These are phyloP conservation scores for Nemania abortiva DNA, from an alignment of 2,329 filamentous ascomycete species.

Conservation along the genomic window DNA sequence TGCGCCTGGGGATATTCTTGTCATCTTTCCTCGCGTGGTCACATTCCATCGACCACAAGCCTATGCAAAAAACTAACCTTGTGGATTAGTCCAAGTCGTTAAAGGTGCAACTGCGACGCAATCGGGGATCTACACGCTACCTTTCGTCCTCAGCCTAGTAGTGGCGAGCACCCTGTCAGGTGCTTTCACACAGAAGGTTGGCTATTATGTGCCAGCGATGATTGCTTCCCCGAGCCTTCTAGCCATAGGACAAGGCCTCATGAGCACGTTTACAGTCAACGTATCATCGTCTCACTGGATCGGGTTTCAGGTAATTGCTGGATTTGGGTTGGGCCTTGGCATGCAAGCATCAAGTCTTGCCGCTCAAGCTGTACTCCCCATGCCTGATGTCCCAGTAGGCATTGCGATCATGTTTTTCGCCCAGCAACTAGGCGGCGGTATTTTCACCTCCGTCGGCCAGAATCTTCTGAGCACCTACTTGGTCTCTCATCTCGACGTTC, in stretches of 20 bases:
- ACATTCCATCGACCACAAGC: background rate
- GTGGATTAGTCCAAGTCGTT: constrained; percentile 63
- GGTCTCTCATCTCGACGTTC: constrained; percentile 49
- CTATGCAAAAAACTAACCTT: constrained; percentile 35
- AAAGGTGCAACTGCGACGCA: constrained; percentile 64
- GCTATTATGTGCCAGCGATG: constrained; percentile 72
- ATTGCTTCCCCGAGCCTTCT: constrained; percentile 63
- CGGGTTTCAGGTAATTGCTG: constrained; percentile 68
- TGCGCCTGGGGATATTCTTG: background rate
- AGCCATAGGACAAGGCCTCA: constrained; percentile 66
- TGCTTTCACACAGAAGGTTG: constrained; percentile 62
- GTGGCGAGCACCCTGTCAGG: constrained; percentile 64
- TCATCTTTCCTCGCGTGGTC: background rate
- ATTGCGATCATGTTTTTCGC: constrained; percentile 60
- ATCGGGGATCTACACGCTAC: constrained; percentile 69
- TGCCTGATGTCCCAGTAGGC: constrained; percentile 60
- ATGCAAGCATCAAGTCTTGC: constrained; percentile 70
- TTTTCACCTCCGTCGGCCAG: constrained; percentile 61
- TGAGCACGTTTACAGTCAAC: constrained; percentile 65
- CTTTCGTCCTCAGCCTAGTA: constrained; percentile 67
- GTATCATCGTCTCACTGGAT: constrained; percentile 68
- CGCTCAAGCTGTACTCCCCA: constrained; percentile 58
- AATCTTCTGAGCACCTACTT: constrained; percentile 56
- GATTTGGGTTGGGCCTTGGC: constrained; percentile 69
- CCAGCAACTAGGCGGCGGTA: constrained; percentile 60